Base-by-base conservation (phyloP, 2,329 filamentous ascomycete genomes). In the Pyrenochaeta sp. region DNA sequence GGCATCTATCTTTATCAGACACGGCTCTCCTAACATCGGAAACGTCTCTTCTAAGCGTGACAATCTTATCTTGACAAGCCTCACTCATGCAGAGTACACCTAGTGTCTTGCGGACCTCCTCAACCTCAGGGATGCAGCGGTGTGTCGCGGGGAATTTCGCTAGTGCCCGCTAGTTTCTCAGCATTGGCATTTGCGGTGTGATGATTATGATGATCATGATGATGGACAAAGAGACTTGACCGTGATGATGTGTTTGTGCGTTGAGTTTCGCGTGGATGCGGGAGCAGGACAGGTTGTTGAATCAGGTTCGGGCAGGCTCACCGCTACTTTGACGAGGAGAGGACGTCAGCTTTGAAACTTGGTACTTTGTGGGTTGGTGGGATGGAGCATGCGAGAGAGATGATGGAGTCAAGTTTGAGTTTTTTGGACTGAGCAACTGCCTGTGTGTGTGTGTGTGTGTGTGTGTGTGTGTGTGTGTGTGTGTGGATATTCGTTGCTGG, bases 281-380 rank as follows among this genome's bases (percentile, higher is more conserved):
- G 50, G 51, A 7, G 27, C n/a, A 19, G 9, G 44, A 24, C 6
- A 22, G 6, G 25, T 40, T 27, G 30, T 3, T 27, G 32, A 39
- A n/a, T 49, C 32, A 49, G 22, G 54, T 28, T 15, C 32, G 28
- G 13, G 19, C 19, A 30, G 30, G 22, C 43, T 59, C 67, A 69
- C 67, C 67, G 67, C 67, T 68, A 66, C 58, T 67, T 63, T 65
- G 62, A 56, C 64, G 59, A 46, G 27, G 39, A 32, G 22, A 19
- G 44, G 40, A 34, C 50, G 54, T 61, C 52, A 54, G 56, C 24
- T 24, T 30, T 5, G 24, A 12, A 22, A 46, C 10, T 30, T 32
- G 13, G 42, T n/a, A 12, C 9, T 13, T 13, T 19, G 10, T 15
- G 28, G 7, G 25, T 25, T 15, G 40, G 10, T 30, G 28, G 28